Evolutionary conservation across 1,139 yeast genomes (phyloP).

Genomic region (Yamadazyma oceani): DNA sequence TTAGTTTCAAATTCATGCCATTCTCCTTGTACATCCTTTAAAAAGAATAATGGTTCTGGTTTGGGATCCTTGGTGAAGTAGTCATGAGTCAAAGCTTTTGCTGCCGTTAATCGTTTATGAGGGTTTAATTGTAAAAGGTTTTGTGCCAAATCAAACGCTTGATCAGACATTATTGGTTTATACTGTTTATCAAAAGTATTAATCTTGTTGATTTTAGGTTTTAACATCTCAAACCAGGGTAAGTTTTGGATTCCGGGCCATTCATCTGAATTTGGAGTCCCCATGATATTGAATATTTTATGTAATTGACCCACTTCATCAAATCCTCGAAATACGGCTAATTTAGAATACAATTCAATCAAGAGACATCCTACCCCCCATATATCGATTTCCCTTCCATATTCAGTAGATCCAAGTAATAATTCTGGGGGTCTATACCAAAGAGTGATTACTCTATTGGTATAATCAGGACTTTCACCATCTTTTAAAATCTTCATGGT

Average conservation of each 20-base stretch:
- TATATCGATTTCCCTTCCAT: slow-evolving; percentile 88
- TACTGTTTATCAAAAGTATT: slow-evolving; percentile 52
- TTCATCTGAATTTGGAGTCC: slow-evolving; percentile 71
- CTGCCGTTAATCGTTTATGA: slow-evolving; percentile 67
- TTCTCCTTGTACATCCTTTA: slow-evolving; percentile 67
- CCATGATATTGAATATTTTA: slow-evolving; percentile 79
- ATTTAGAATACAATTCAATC: slow-evolving; percentile 72
- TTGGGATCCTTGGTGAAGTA: slow-evolving; percentile 73
- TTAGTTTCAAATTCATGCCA: slow-evolving; percentile 98
- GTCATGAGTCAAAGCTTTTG: slow-evolving; percentile 79
- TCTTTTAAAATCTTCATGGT: slow-evolving; percentile 59
- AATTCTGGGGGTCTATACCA: slow-evolving; percentile 99
- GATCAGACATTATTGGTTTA: slow-evolving; percentile 45
- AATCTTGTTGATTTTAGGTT: slow-evolving; percentile 53
- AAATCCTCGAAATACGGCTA: slow-evolving; percentile 81
- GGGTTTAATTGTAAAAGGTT: slow-evolving; percentile 72
- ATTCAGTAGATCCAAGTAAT: slow-evolving; percentile 83
- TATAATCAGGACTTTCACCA: slow-evolving; percentile 68
- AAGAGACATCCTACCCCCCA: slow-evolving; percentile 97
- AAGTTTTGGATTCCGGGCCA: slow-evolving; percentile 79
- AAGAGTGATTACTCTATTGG: slow-evolving; percentile 90
- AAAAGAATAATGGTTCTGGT: slow-evolving; percentile 56
- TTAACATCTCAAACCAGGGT: slow-evolving; percentile 91
- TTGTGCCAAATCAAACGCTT: slow-evolving; percentile 65
- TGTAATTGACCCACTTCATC: slow-evolving; percentile 85